A percentile compares a stretch with the other conserved stretches of the same genome.
Conservation (phyloP, 495 filamentous ascomycete species). For the Penicillium lagena region DNA sequence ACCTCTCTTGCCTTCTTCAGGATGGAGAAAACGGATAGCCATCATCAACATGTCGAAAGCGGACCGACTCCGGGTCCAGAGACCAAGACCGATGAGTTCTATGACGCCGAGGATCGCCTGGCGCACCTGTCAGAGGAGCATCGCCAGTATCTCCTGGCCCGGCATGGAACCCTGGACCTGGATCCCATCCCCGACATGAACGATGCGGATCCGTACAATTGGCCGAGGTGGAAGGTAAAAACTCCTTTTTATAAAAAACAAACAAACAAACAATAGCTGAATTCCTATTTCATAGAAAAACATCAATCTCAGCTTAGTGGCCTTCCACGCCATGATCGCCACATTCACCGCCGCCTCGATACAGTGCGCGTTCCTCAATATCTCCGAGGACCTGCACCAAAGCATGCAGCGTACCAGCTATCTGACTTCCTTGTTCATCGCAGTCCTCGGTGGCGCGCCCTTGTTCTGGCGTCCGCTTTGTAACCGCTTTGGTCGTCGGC, state of each 20-base stretch:
- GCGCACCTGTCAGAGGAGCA: conserved; percentile 30
- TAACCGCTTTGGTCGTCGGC: conserved; percentile 48
- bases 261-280: conserved; percentile 2
- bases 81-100: conserved; percentile 23
- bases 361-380: conserved; percentile 44
- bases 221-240: conserved; percentile 49
- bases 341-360: conserved; percentile 50
- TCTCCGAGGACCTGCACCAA: conserved; percentile 36
- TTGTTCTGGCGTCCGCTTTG: conserved; percentile 50
- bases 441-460: conserved; percentile 41
- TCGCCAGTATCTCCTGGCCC: conserved; percentile 44
- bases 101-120: conserved; percentile 22
- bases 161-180: conserved; percentile 49
- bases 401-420: conserved; percentile 39
- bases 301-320: conserved; percentile 44
- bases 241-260: neutral
- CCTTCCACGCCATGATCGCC: conserved; percentile 50
- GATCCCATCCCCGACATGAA: conserved; percentile 45
- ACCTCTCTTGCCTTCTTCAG: neutral
- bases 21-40: conserved; percentile 12
- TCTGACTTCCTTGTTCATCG: conserved; percentile 44
- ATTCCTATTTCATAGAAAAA: conserved; percentile 38
- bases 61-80: conserved; percentile 7
- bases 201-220: conserved; percentile 49
- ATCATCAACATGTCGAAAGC: conserved; percentile 14